A percentile compares a stretch with the other conserved stretches of the same genome.
These are phyloP conservation scores for Mucor lusitanicus DNA, from an alignment of 371 early-diverging fungal species.

Conservation along the genomic window DNA sequence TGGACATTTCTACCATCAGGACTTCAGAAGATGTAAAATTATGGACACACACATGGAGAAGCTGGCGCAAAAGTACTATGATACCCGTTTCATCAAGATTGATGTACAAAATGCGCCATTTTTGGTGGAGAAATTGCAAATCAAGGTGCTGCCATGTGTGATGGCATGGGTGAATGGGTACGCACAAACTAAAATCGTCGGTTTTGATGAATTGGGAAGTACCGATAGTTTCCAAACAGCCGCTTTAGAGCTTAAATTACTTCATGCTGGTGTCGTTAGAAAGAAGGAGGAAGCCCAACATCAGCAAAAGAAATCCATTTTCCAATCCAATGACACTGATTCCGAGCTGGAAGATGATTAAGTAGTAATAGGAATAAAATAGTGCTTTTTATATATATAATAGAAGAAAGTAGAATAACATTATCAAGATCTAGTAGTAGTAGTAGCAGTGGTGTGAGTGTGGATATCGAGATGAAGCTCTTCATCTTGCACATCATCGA, in stretches of 20 bases:
- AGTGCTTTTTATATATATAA: neutral
- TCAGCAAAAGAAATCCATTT: slow-evolving; percentile 33
- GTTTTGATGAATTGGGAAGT: slow-evolving; percentile 95
- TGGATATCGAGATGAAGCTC: neutral
- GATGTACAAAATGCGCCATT: slow-evolving; percentile 91
- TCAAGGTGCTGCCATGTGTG: slow-evolving; percentile 91
- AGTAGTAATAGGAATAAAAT: neutral
- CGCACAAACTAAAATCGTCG: slow-evolving; percentile 72
- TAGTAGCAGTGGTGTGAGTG: neutral
- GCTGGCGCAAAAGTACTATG: slow-evolving; percentile 80
- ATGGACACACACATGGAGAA: slow-evolving; percentile 87
- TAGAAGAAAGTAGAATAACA: neutral
- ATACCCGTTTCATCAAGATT: slow-evolving; percentile 86
- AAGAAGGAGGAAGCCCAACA: slow-evolving; percentile 21
- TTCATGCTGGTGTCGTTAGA: slow-evolving; percentile 52
- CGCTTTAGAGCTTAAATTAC: slow-evolving; percentile 75
- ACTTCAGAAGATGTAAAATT: slow-evolving; percentile 92
- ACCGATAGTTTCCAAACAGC: slow-evolving; percentile 84
- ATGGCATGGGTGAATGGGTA: slow-evolving; percentile 70
- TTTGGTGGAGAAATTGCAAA: slow-evolving; percentile 84
- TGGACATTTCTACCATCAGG: slow-evolving; percentile 90
- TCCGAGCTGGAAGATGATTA: slow-evolving; percentile 30
- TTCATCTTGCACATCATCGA: neutral
- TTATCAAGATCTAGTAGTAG: neutral
- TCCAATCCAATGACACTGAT: slow-evolving; percentile 40